Evolutionary conservation across 2,329 filamentous ascomycete genomes (phyloP).

Genomic region (Talaromyces atroroseus): DNA sequence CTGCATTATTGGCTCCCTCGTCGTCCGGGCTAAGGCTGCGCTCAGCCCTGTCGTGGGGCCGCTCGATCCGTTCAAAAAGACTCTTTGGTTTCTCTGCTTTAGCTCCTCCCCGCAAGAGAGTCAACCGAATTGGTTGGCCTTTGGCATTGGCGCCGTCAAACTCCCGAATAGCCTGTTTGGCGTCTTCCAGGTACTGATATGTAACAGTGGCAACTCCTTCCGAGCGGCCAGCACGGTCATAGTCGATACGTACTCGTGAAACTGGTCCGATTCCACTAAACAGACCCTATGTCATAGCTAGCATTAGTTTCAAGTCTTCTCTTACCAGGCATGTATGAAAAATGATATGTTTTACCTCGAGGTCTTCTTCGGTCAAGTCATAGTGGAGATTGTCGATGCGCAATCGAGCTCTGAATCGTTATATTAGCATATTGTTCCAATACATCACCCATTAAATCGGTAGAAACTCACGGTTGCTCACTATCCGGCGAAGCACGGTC

Average conservation of each 20-base stretch:
- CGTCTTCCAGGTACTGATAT: slow-evolving; percentile 67
- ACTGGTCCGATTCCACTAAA: slow-evolving; percentile 74
- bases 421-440: slow-evolving; percentile 26
- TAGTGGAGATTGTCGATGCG: slow-evolving; percentile 89
- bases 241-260: slow-evolving; percentile 63
- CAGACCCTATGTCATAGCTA: slow-evolving; percentile 55
- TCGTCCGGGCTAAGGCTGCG: slow-evolving; percentile 39
- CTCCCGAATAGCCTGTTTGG: slow-evolving; percentile 66
- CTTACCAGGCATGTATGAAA: background rate
- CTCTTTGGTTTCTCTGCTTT: slow-evolving; percentile 51
- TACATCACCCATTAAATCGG: background rate
- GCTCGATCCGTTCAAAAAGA: slow-evolving; percentile 60
- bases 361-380: slow-evolving; percentile 77
- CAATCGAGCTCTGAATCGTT: slow-evolving; percentile 59
- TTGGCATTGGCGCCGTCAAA: slow-evolving; percentile 90
- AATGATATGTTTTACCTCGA: slow-evolving; percentile 52
- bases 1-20: slow-evolving; percentile 25
- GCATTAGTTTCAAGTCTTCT: background rate
- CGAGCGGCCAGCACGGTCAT: slow-evolving; percentile 83
- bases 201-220: slow-evolving; percentile 80
- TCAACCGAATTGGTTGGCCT: slow-evolving; percentile 74
- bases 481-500: slow-evolving; percentile 33
- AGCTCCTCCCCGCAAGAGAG: slow-evolving; percentile 51
- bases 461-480: slow-evolving; percentile 30
- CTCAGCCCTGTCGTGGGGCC: slow-evolving; percentile 33